These are phyloP conservation scores for Coprinopsis sp. DNA, from an alignment of 768 basidiomycete species.

Conservation along the genomic window DNA sequence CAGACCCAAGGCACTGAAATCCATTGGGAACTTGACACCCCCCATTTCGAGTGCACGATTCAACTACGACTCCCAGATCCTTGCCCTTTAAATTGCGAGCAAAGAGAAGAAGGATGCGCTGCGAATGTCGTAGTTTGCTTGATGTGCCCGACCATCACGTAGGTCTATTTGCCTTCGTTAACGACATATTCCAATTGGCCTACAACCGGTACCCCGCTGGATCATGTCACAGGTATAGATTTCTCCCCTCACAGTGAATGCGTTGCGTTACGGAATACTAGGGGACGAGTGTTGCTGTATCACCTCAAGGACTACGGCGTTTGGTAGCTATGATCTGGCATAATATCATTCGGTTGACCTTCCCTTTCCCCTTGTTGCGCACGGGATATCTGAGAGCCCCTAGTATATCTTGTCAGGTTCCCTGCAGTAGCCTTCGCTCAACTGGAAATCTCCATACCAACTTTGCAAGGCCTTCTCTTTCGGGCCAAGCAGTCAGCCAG, in stretches of 20 bases:
- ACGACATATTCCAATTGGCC: slow-evolving; percentile 96
- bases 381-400: too few species aligned
- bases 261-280: slow-evolving; percentile 82
- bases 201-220: slow-evolving; percentile 88
- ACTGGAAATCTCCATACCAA: too few species aligned
- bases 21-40: slow-evolving; percentile 85
- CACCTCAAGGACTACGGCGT: slow-evolving; percentile 70
- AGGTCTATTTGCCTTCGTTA: slow-evolving; percentile 87
- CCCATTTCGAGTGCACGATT: slow-evolving; percentile 75
- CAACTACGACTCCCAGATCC: slow-evolving; percentile 84
- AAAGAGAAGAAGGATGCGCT: slow-evolving; percentile 86
- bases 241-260: slow-evolving; percentile 88
- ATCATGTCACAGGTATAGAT: slow-evolving; percentile 78
- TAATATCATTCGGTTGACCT: too few species aligned
- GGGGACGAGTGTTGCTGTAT: slow-evolving; percentile 85
- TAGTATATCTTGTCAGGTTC: too few species aligned
- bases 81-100: slow-evolving; percentile 89
- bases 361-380: too few species aligned
- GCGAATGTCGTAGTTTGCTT: slow-evolving; percentile 81
- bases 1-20: slow-evolving; percentile 74
- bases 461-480: too few species aligned
- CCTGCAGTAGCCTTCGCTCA: too few species aligned
- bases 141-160: too few species aligned
- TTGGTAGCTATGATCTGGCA: slow-evolving; percentile 7
- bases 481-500: too few species aligned